Evolutionary conservation across 148 eudicot genomes (phyloP).

Genomic region (Spergularia bocconei): DNA sequence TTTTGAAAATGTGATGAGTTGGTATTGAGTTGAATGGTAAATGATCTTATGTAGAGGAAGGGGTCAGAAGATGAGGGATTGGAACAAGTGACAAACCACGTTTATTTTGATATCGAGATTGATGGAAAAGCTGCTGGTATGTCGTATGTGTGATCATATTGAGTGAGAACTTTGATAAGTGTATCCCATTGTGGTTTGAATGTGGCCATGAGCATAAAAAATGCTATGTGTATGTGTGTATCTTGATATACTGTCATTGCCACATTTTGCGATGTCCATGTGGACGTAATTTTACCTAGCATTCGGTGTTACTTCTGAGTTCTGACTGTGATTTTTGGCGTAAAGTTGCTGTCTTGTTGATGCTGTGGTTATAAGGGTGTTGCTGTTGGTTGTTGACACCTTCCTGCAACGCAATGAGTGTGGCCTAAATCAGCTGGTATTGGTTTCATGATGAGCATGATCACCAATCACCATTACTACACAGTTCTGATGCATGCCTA

Average conservation of each 20-base stretch:
- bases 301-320: background rate
- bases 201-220: background rate
- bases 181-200: too few relatives aligned
- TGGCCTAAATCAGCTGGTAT: background rate
- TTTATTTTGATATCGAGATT: slow-evolving; percentile 85
- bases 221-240: background rate
- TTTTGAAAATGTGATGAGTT: background rate
- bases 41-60: slow-evolving; percentile 37
- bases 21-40: slow-evolving; percentile 6
- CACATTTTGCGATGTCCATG: background rate
- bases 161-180: background rate
- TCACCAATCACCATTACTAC: background rate
- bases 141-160: background rate
- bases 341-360: background rate
- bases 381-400: background rate
- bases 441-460: slow-evolving; percentile 1
- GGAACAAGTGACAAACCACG: slow-evolving; percentile 69
- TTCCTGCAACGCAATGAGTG: background rate
- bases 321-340: background rate
- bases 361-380: background rate
- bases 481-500: too few relatives aligned
- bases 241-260: too few relatives aligned
- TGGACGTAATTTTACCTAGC: background rate
- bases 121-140: slow-evolving; percentile 69
- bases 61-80: slow-evolving; percentile 29